These are phyloP conservation scores for Aureobasidium leucospermi DNA, from an alignment of 2,329 filamentous ascomycete genomes.

Conservation along the genomic window DNA sequence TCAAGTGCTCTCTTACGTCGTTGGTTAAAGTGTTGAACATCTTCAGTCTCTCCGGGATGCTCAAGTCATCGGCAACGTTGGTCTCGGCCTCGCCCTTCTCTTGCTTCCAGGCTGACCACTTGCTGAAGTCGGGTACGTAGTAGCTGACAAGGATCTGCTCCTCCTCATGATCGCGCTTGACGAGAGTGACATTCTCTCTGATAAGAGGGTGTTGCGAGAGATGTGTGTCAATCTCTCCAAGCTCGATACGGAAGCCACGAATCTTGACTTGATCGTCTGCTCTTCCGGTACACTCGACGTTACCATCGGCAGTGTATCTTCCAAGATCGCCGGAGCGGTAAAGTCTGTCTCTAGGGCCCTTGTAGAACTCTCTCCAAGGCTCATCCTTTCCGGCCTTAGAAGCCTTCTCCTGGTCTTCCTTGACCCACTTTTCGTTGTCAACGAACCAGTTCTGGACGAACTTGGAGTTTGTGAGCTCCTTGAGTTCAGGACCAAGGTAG, in stretches of 20 bases:
- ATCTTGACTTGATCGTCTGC: conserved; percentile 92
- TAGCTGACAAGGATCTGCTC: conserved; percentile 85
- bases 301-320: conserved; percentile 60
- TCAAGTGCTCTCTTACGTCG: conserved; percentile 60
- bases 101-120: conserved; percentile 64
- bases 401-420: conserved; percentile 52
- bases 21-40: conserved; percentile 55
- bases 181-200: conserved; percentile 76
- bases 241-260: conserved; percentile 88
- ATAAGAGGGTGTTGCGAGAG: conserved; percentile 67
- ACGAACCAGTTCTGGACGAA: conserved; percentile 85
- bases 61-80: conserved; percentile 22
- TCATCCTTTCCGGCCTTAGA: conserved; percentile 47
- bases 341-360: conserved; percentile 75
- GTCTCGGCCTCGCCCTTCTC: conserved; percentile 23
- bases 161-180: conserved; percentile 76
- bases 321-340: conserved; percentile 87
- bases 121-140: conserved; percentile 71
- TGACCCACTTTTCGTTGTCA: conserved; percentile 61
- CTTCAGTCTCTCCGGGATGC: conserved; percentile 37
- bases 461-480: conserved; percentile 62
- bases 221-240: conserved; percentile 85
- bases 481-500: conserved; percentile 55
- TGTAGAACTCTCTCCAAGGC: conserved; percentile 71
- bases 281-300: conserved; percentile 71